Base-by-base conservation (phyloP, 2,329 filamentous ascomycete genomes). In the Phyllosticta citriasiana region DNA sequence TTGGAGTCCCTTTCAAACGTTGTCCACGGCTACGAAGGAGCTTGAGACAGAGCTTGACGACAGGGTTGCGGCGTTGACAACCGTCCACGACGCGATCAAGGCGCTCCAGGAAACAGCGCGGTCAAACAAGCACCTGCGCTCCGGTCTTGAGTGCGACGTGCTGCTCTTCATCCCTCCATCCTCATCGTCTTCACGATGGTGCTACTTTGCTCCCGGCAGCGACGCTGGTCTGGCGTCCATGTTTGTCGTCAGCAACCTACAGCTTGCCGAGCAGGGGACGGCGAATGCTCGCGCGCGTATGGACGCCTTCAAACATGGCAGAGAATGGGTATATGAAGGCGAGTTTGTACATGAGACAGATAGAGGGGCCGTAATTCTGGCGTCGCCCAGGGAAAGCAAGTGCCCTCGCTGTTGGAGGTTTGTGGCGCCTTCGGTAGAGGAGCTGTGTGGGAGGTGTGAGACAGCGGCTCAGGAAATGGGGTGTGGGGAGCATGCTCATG, bases 321-420 rank as follows among this genome's bases (percentile, higher is more conserved):
- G 80, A 77, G 51, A 16, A 27, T 57, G 59, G 64, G 57, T 26
- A 7, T 60, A 26, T 19, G 54, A 50, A 2, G 57, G 27, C 30
- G 50, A 33, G n/a, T 75, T 80, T 55, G 71, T 76, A 52, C 64
- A 61, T 2, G 64, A 35, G 59, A 72, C 68, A 24, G 65, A 67
- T 4, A 52, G 73, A n/a, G 64, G 63, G 22, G 61, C 25, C 10
- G 57, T 60, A 16, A 24, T 50, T 33, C 51, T 63, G 27, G n/a
- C 50, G 55, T 75, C 80, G 9, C 80, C 85, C 0, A 72, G 72
- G 14, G 73, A 76, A 12, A 75, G 80, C 55, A 99, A 97, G 73
- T 99, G 94, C 72, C 80, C 84, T 0, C 81, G 94, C 57, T 99
- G 94, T 76, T 99, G 94, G 94, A 84, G 88, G 64, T 96, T 90